Base-by-base conservation (phyloP, 805 yeast genomes). In the Maudiozyma serrabonitensis region DNA sequence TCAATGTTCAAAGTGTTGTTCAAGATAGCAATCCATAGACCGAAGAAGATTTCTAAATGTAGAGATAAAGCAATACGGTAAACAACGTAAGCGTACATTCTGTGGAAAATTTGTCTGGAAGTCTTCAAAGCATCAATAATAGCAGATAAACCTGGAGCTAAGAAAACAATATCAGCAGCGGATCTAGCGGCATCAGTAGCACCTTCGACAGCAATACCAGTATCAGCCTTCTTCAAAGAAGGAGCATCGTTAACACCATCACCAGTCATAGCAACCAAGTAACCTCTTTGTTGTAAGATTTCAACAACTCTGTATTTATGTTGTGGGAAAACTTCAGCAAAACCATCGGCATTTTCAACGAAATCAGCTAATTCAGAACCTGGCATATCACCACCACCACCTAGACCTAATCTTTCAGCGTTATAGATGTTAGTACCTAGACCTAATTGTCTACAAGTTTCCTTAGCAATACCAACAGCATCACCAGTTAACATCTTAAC, bases 241-340 rank as follows among this genome's bases (percentile, higher is more conserved):
- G 96, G 96, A 66, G 96, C 95, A 76, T 88, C 96, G 79, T 88
- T 88, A 70, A 88, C 96, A 87, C 96, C 96, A 71, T 88, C 96
- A 85, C 96, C 96, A 79, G 96, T 88, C 96, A 88, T 88, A 74
- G 96, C 96, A 75, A 89, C 95, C 75, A 88, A 80, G 83, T 85
- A 87, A 75, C 96, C 96, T 81, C 95, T 84, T 71, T 83, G 80
- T 79, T 88, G 96, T 73, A 88, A 80, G 70, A 87, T 87, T 77
- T 87, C 95, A 73, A 88, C 96, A 67, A 90, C 95, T 70, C 84
- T 87, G 79, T 86, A 87, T 78, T 88, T 88, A 79, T 88, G 96
- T 79, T 88, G 95, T 62, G 96, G 96, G 95, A 88, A 88, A 70
- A 88, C 96, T 78, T 88, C 96, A 73, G 96, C 96, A 72, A 88